These are phyloP conservation scores for Ceratocystis papillata DNA, from an alignment of 2,329 filamentous ascomycete species.

Conservation along the genomic window DNA sequence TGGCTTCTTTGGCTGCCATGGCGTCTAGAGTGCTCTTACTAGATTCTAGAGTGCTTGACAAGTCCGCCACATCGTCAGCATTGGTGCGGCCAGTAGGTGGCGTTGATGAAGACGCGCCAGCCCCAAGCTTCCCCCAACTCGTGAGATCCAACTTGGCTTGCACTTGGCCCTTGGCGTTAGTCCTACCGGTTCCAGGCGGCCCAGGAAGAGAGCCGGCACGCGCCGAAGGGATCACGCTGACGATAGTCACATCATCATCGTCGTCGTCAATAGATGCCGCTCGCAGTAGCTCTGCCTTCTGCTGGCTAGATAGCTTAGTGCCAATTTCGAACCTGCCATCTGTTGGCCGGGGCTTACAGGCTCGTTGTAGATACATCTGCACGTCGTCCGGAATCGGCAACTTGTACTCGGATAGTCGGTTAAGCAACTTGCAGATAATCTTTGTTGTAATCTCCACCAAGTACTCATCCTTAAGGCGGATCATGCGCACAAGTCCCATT, in stretches of 20 bases:
- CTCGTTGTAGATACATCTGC: conserved; percentile 52
- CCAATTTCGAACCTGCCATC: conserved; percentile 47
- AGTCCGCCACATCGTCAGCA: conserved; percentile 39
- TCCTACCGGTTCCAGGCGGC: conserved; percentile 22
- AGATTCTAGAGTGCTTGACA: conserved; percentile 40
- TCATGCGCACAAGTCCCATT: conserved; percentile 67
- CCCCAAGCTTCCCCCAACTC: conserved; percentile 47
- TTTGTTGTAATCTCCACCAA: conserved; percentile 72
- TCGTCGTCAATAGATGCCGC: conserved; percentile 49
- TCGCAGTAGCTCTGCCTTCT: conserved; percentile 70
- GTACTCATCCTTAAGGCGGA: conserved; percentile 79
- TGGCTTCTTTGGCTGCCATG: conserved; percentile 35
- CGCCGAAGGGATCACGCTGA: conserved; percentile 25
- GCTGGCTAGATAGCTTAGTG: conserved; percentile 70
- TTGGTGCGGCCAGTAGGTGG: conserved; percentile 32
- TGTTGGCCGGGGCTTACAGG: conserved; percentile 47
- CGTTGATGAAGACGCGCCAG: conserved; percentile 26
- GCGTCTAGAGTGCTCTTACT: conserved; percentile 37
- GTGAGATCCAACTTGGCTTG: conserved; percentile 46
- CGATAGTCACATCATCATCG: conserved; percentile 14
- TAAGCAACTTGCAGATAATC: conserved; percentile 73
- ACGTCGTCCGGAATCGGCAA: conserved; percentile 57
- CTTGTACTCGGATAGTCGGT: conserved; percentile 64
- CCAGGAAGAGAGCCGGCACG: neutral
- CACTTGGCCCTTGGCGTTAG: conserved; percentile 35